phyloP scores from a whole-genome alignment of 2,329 filamentous ascomycete species.

The Aspergillus viridinutans region DNA sequence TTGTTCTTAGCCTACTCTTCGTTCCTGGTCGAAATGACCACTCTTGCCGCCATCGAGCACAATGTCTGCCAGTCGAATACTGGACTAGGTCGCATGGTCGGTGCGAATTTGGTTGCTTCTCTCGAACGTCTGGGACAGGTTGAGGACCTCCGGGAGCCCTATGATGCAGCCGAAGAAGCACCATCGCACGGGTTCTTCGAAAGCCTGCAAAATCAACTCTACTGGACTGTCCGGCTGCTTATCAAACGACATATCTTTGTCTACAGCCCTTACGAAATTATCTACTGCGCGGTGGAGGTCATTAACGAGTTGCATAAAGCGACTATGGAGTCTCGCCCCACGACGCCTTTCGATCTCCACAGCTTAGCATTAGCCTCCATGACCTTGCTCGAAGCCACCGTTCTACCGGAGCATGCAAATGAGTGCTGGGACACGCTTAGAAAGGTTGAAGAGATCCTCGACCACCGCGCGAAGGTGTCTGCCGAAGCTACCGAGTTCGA shows the following conservation, averaged over 20 bases:
- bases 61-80: slow-evolving; percentile 35
- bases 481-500: slow-evolving; percentile 31
- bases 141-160: slow-evolving; percentile 29
- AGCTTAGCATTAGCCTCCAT: slow-evolving; percentile 39
- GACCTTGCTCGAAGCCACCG: slow-evolving; percentile 41
- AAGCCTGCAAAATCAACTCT: slow-evolving; percentile 38
- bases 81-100: slow-evolving; percentile 34
- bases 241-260: slow-evolving; percentile 42
- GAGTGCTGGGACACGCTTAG: slow-evolving; percentile 44
- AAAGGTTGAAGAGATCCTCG: slow-evolving; percentile 49
- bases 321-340: slow-evolving; percentile 23
- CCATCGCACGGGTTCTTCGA: slow-evolving; percentile 28
- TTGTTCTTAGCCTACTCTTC: slow-evolving; percentile 31
- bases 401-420: slow-evolving; percentile 34
- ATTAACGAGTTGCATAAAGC: slow-evolving; percentile 39
- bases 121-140: slow-evolving; percentile 37
- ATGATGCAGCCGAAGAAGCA: slow-evolving; percentile 23
- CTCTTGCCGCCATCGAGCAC: slow-evolving; percentile 30
- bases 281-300: slow-evolving; percentile 38
- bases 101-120: slow-evolving; percentile 32
- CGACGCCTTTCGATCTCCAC: slow-evolving; percentile 41
- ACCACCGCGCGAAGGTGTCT: slow-evolving; percentile 38
- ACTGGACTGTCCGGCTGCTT: slow-evolving; percentile 40
- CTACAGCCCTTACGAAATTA: slow-evolving; percentile 39
- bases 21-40: slow-evolving; percentile 33